Conservation (phyloP, 805 yeast genomes). For the Candida coleopterorum region DNA sequence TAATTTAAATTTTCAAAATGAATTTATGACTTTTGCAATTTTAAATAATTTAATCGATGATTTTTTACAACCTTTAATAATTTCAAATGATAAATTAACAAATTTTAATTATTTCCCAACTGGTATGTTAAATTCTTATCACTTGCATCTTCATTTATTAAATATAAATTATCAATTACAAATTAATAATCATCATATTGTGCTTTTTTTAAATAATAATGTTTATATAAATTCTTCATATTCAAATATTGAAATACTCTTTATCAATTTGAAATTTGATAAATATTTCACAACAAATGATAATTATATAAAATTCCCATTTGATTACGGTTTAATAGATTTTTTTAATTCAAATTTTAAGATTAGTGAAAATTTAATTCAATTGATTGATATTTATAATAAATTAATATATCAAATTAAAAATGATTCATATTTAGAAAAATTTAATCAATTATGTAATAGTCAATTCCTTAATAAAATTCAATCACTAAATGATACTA, state of each 20-base stretch:
- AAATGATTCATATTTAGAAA: constrained; percentile 2
- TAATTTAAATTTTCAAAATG: constrained; percentile 2
- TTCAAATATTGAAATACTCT: constrained; percentile 8
- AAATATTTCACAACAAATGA: neutral
- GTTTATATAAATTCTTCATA: constrained; percentile 1
- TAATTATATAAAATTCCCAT: constrained; percentile 3
- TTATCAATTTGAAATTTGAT: constrained; percentile 6
- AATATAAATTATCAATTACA: constrained; percentile 8
- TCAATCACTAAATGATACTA: neutral
- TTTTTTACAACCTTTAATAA: constrained; percentile 9
- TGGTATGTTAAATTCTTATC: constrained; percentile 10
- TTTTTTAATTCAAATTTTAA: constrained; percentile 4
- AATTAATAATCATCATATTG: constrained; percentile 5
- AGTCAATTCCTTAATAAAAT: neutral
- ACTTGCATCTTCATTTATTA: constrained; percentile 8
- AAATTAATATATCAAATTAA: constrained; percentile 1
- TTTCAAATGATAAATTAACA: constrained; percentile 1
- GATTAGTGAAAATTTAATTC: neutral
- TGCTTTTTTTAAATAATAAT: constrained; percentile 8
- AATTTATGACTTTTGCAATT: constrained; percentile 7
- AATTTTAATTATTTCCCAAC: constrained; percentile 9
- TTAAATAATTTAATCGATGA: constrained; percentile 7
- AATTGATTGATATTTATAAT: constrained; percentile 1
- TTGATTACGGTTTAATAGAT: constrained; percentile 9
- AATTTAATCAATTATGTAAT: constrained; percentile 6